These are phyloP conservation scores for Malus sieversii DNA, from an alignment of 306 rosid species.

Conservation along the genomic window DNA sequence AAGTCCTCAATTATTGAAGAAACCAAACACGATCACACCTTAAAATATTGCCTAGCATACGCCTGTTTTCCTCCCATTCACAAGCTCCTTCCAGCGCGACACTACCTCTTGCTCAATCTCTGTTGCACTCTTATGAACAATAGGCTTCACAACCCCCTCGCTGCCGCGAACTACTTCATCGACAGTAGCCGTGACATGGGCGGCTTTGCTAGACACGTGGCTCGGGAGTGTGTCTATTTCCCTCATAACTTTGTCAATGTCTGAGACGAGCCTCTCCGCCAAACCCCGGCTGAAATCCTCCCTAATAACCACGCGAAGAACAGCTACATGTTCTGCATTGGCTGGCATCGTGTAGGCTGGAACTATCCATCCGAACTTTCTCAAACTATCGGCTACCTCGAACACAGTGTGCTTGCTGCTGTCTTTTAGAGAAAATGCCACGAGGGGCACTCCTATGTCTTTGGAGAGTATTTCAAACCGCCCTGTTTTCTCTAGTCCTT, in stretches of 20 bases:
- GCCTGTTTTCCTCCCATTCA: constrained; percentile 49
- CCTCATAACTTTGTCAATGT: constrained; percentile 53
- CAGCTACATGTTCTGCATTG: constrained; percentile 51
- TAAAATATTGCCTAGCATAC: constrained; percentile 36
- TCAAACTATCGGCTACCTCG: constrained; percentile 56
- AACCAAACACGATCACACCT: neutral
- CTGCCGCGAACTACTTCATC: constrained; percentile 17
- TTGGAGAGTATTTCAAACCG: constrained; percentile 62
- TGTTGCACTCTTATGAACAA: constrained; percentile 24
- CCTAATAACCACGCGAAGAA: constrained; percentile 77
- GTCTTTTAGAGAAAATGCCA: constrained; percentile 76
- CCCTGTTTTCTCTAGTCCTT: constrained; percentile 58
- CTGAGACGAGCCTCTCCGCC: constrained; percentile 66
- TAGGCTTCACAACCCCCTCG: constrained; percentile 15
- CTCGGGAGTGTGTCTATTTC: constrained; percentile 44
- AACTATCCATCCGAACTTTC: constrained; percentile 75
- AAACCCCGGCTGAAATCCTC: constrained; percentile 79
- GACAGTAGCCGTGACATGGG: constrained; percentile 34
- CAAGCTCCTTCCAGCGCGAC: constrained; percentile 46
- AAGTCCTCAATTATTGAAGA: neutral
- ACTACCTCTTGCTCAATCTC: constrained; percentile 35
- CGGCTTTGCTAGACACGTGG: constrained; percentile 16
- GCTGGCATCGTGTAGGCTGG: constrained; percentile 93
- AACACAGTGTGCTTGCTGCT: constrained; percentile 66
- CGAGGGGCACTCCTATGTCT: constrained; percentile 73